These are phyloP conservation scores for Fusarium sp. DNA, from an alignment of 2,329 filamentous ascomycete species.

Conservation along the genomic window DNA sequence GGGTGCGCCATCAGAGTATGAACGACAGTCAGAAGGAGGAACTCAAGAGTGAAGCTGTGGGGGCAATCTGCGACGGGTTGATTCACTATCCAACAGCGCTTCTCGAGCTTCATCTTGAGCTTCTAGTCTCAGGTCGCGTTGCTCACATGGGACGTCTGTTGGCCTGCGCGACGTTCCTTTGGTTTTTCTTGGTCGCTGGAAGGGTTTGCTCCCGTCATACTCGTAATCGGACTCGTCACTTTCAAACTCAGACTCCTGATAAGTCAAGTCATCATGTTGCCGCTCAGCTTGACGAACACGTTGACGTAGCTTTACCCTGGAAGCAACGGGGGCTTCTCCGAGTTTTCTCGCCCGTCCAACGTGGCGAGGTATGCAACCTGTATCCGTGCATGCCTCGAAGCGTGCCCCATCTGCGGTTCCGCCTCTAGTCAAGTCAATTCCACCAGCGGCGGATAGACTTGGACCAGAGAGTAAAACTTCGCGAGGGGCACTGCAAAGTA, in stretches of 20 bases:
- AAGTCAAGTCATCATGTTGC: not conserved
- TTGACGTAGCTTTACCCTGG: conserved; percentile 1
- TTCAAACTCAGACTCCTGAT: conserved; percentile 6
- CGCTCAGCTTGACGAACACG: not conserved
- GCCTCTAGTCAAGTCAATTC: conserved; percentile 5
- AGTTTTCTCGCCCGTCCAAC: conserved; percentile 41
- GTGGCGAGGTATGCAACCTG: conserved; percentile 18
- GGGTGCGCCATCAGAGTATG: not conserved
- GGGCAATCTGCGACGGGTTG: conserved; percentile 8
- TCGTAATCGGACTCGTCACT: conserved; percentile 34
- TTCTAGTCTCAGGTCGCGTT: too few relatives aligned
- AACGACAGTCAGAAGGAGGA: not conserved
- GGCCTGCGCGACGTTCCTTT: not conserved
- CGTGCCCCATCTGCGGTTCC: conserved; percentile 3
- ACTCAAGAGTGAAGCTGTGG: conserved; percentile 20
- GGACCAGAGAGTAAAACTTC: conserved; percentile 23
- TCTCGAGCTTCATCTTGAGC: not conserved
- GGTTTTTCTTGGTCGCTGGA: conserved; percentile 25
- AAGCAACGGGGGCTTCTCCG: conserved; percentile 36
- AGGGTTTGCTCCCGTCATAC: conserved; percentile 12
- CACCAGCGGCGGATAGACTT: conserved; percentile 24
- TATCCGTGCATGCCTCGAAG: not conserved
- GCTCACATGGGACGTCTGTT: not conserved
- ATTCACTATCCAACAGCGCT: conserved; percentile 11
- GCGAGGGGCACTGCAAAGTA: conserved; percentile 50